phyloP scores from a whole-genome alignment of 805 yeast genomes.

The Priceomyces haplophilus region DNA sequence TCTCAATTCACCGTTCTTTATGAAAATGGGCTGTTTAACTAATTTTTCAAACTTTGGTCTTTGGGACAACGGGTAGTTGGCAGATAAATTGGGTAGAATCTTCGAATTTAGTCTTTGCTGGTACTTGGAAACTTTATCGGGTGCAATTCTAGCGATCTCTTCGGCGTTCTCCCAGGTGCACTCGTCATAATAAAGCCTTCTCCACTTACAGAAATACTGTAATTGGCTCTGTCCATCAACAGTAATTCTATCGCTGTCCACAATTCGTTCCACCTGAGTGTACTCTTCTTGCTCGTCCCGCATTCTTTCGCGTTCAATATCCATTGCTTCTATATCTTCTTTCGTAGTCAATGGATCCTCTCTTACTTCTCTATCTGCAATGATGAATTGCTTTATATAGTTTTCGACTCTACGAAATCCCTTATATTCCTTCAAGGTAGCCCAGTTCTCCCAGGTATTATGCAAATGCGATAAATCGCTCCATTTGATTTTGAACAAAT shows the following conservation, averaged over 20 bases:
- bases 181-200: constrained; percentile 86
- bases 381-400: constrained; percentile 74
- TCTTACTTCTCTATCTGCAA: constrained; percentile 72
- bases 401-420: constrained; percentile 89
- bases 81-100: constrained; percentile 77
- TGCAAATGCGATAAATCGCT: constrained; percentile 82
- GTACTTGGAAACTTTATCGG: constrained; percentile 76
- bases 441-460: constrained; percentile 87
- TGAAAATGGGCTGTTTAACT: constrained; percentile 79
- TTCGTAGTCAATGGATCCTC: constrained; percentile 78
- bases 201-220: constrained; percentile 91
- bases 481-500: constrained; percentile 77
- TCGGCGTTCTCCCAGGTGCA: constrained; percentile 97
- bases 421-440: constrained; percentile 47
- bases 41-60: constrained; percentile 91
- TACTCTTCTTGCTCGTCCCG: constrained; percentile 81
- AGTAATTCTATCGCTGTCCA: constrained; percentile 73
- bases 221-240: constrained; percentile 66
- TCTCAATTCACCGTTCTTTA: constrained; percentile 87
- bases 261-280: constrained; percentile 84
- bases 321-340: constrained; percentile 93
- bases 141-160: constrained; percentile 79
- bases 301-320: constrained; percentile 80
- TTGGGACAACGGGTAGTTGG: constrained; percentile 61
- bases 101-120: constrained; percentile 80